These are phyloP conservation scores for Xylaria sp. DNA, from an alignment of 2,329 filamentous ascomycete genomes.

Conservation along the genomic window DNA sequence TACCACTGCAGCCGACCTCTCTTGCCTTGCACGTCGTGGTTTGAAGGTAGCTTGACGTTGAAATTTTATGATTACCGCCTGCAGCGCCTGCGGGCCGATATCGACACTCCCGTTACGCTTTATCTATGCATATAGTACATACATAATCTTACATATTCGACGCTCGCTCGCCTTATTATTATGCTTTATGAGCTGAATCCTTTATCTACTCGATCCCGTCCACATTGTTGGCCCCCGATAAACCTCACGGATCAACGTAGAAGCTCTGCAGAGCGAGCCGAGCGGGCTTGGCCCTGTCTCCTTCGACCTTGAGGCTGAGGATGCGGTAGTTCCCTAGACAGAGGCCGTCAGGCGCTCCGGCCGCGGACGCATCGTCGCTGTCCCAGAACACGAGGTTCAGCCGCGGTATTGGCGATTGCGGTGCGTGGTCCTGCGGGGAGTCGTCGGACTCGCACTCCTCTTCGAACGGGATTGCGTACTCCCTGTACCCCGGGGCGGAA, in stretches of 20 bases:
- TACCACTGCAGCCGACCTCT: not conserved
- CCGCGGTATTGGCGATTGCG: too few species aligned
- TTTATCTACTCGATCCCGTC: not conserved
- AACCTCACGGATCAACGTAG: conserved; percentile 19
- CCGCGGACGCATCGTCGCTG: not conserved
- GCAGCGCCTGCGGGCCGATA: too few species aligned
- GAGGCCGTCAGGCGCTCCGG: not conserved
- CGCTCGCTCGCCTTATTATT: not conserved
- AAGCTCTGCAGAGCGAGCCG: conserved; percentile 35
- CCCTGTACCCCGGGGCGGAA: too few species aligned
- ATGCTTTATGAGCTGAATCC: not conserved
- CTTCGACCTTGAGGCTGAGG: conserved; percentile 44
- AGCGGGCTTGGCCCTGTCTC: conserved; percentile 40
- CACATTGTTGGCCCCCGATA: not conserved
- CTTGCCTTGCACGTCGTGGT: not conserved
- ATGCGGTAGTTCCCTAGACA: conserved; percentile 34
- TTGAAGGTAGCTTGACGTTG: too few species aligned
- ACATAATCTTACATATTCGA: not conserved
- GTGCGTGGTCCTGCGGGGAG: too few species aligned
- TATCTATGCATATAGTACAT: not conserved
- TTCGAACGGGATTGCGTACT: conserved; percentile 17
- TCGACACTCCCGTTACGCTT: not conserved
- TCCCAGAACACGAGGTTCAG: conserved; percentile 23
- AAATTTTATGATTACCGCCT: too few species aligned
- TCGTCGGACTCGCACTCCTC: too few species aligned